Percentiles rank a stretch among this genome's conserved stretches.
These are phyloP conservation scores for Pestalotiopsis sp. DNA, from an alignment of 2,329 filamentous ascomycete species.

Conservation along the genomic window DNA sequence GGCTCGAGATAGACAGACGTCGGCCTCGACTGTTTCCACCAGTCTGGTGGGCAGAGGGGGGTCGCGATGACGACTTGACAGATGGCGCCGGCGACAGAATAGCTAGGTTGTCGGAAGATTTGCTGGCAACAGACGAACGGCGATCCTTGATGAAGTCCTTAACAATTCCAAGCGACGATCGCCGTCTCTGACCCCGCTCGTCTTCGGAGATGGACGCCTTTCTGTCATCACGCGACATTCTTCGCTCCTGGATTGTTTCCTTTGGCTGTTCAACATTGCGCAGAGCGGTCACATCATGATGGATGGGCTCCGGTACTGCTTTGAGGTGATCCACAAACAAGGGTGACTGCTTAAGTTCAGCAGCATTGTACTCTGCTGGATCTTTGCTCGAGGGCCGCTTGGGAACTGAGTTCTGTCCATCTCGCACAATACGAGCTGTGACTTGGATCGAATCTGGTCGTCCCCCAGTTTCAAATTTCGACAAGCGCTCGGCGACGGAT, in stretches of 20 bases:
- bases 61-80: constrained; percentile 49
- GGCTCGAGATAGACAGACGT: constrained; percentile 69
- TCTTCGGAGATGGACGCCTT: constrained; percentile 34
- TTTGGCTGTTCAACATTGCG: constrained; percentile 33
- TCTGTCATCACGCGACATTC: constrained; percentile 44
- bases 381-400: constrained; percentile 41
- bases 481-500: constrained; percentile 58
- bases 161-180: constrained; percentile 63
- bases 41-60: constrained; percentile 48
- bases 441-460: constrained; percentile 82
- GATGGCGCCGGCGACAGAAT: constrained; percentile 30
- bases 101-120: constrained; percentile 47
- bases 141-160: constrained; percentile 65
- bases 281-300: constrained; percentile 25
- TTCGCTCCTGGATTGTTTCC: constrained; percentile 51
- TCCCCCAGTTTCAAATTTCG: constrained; percentile 52
- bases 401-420: constrained; percentile 49
- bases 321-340: constrained; percentile 60
- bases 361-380: constrained; percentile 45
- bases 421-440: constrained; percentile 80
- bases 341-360: constrained; percentile 62
- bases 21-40: constrained; percentile 52
- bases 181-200: constrained; percentile 44
- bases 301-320: constrained; percentile 32
- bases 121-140: constrained; percentile 51